Evolutionary conservation across 225 moss, liverwort and hornwort genomes (phyloP).

Genomic region (Sphagnum contortum): DNA sequence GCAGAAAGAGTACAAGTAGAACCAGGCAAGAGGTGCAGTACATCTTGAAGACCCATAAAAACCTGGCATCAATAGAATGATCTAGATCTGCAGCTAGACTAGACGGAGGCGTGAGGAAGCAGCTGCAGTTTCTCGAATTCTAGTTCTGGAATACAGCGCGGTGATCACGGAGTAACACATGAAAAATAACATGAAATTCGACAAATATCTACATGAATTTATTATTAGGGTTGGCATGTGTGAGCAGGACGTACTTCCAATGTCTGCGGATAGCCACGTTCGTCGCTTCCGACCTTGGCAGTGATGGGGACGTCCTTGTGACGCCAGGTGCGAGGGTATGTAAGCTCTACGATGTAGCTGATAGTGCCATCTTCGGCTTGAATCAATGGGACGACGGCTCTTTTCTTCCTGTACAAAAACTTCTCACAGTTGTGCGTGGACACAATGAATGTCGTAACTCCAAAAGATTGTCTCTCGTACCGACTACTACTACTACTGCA

Average conservation of each 20-base stretch:
- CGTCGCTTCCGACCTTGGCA: slow-evolving; percentile 17
- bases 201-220: no score
- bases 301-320: slow-evolving; percentile 12
- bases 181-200: no score
- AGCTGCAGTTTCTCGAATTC: no score
- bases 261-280: slow-evolving; percentile 19
- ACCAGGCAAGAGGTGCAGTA: no score
- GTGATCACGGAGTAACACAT: no score
- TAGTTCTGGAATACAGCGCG: no score
- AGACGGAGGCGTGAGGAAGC: no score
- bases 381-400: slow-evolving; percentile 12
- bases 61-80: not conserved
- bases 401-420: slow-evolving; percentile 18
- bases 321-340: slow-evolving; percentile 26
- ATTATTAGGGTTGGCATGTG: no score
- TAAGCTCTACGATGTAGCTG: slow-evolving; percentile 15
- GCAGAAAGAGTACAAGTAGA: no score
- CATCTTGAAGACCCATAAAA: not conserved
- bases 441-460: slow-evolving; percentile 22
- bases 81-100: no score
- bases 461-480: slow-evolving; percentile 17
- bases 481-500: not conserved
- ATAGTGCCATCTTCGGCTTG: slow-evolving; percentile 16
- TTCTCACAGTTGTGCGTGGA: slow-evolving; percentile 14
- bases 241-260: slow-evolving; percentile 8